These are phyloP conservation scores for Penicillium cinerascens DNA, from an alignment of 495 filamentous ascomycete genomes.

Conservation along the genomic window DNA sequence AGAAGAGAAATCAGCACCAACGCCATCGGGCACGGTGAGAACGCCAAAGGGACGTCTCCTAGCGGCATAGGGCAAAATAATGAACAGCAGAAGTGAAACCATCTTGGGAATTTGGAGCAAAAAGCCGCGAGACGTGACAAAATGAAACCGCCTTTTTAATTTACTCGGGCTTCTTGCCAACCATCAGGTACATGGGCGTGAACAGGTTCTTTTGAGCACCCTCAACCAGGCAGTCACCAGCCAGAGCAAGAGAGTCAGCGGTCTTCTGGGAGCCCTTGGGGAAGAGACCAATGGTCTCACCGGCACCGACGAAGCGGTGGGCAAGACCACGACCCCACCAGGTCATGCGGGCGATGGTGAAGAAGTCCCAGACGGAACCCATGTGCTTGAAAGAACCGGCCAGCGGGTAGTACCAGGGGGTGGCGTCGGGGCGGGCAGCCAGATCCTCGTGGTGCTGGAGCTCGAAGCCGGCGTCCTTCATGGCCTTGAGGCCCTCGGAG, in stretches of 20 bases:
- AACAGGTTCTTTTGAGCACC: constrained; percentile 92
- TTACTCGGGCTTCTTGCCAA: constrained; percentile 79
- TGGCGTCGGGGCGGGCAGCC: constrained; percentile 69
- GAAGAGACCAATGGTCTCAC: constrained; percentile 73
- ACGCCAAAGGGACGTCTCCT: neutral
- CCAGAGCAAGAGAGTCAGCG: constrained; percentile 78
- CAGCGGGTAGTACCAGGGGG: constrained; percentile 96
- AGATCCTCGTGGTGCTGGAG: constrained; percentile 86
- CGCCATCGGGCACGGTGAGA: neutral
- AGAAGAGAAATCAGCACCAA: constrained; percentile 6
- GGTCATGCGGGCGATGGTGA: constrained; percentile 89
- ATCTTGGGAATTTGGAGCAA: neutral
- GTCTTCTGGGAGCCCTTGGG: constrained; percentile 92
- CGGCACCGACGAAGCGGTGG: constrained; percentile 73
- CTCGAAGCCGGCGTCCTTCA: constrained; percentile 87
- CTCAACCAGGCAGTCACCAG: constrained; percentile 83
- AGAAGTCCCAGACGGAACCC: constrained; percentile 71
- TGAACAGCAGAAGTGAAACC: neutral
- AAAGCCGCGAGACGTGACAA: neutral
- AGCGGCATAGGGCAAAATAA: neutral
- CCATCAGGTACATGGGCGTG: constrained; percentile 99
- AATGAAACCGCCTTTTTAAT: neutral
- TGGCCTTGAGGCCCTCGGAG: constrained; percentile 75
- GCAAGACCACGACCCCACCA: constrained; percentile 70
- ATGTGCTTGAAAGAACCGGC: constrained; percentile 80